Evolutionary conservation across 176 grass and related monocot genomes (phyloP).

Genomic region (Paspalum notatum): DNA sequence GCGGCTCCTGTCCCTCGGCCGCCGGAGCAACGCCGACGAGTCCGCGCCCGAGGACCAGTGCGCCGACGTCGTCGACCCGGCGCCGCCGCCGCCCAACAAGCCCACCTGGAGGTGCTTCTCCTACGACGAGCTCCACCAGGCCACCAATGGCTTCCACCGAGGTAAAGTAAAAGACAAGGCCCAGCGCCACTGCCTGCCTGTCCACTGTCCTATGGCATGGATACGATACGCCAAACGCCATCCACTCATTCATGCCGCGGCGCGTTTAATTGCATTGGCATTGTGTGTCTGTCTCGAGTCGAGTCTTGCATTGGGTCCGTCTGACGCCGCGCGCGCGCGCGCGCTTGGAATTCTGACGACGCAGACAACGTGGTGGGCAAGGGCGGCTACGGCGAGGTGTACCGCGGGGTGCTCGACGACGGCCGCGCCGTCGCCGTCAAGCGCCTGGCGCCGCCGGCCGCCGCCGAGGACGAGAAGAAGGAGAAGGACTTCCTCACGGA

Average conservation of each 20-base stretch:
- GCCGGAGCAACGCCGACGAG: conserved; percentile 51
- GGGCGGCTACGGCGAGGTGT: conserved; percentile 92
- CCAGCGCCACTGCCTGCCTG: neutral
- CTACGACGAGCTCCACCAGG: conserved; percentile 59
- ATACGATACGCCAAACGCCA: neutral
- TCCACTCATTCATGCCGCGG: neutral
- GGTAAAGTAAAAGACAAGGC: conserved; percentile 24
- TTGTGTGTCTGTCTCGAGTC: neutral
- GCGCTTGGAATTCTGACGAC: too few relatives aligned
- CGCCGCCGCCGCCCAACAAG: conserved; percentile 42
- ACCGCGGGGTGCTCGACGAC: conserved; percentile 66
- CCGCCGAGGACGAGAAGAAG: conserved; percentile 78
- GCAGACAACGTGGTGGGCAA: conserved; percentile 81
- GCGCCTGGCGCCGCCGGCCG: conserved; percentile 51
- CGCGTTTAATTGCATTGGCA: neutral
- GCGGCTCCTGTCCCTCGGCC: conserved; percentile 62
- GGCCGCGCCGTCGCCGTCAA: conserved; percentile 75
- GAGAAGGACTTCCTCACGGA: conserved; percentile 93
- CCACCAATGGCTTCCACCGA: conserved; percentile 74
- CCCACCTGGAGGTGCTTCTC: conserved; percentile 83
- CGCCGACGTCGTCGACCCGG: conserved; percentile 16
- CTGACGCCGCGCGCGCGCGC: too few relatives aligned
- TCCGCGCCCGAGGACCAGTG: conserved; percentile 31
- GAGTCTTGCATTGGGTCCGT: too few relatives aligned
- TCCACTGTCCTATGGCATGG: neutral